Percentiles rank a stretch among this genome's conserved stretches.
These are phyloP conservation scores for Euphorbia pulcherrima DNA, from an alignment of 345 rosid genomes.

Conservation along the genomic window DNA sequence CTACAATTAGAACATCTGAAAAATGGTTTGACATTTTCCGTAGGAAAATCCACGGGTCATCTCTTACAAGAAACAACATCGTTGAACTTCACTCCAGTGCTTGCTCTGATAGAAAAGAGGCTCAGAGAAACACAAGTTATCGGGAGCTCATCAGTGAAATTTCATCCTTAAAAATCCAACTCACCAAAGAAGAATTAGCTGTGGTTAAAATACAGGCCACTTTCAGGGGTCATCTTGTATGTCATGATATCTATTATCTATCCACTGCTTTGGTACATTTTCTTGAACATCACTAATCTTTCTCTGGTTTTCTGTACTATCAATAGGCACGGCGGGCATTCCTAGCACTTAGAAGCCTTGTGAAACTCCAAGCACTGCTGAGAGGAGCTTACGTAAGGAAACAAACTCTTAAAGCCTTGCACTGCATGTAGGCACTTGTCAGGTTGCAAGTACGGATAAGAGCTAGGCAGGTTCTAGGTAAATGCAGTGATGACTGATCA, in stretches of 20 bases:
- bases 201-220: slow-evolving; percentile 70
- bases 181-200: slow-evolving; percentile 40
- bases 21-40: slow-evolving; percentile 65
- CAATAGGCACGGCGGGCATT: slow-evolving; percentile 69
- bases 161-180: slow-evolving; percentile 10
- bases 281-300: slow-evolving; percentile 1
- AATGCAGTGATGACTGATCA: too few species aligned
- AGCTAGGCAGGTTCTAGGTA: slow-evolving; percentile 58
- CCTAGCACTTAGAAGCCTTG: slow-evolving; percentile 71
- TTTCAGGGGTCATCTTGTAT: slow-evolving; percentile 86
- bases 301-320: background rate
- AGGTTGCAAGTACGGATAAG: slow-evolving; percentile 71
- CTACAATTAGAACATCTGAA: slow-evolving; percentile 27
- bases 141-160: background rate
- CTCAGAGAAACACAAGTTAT: background rate
- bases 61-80: slow-evolving; percentile 14
- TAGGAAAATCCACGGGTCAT: slow-evolving; percentile 28
- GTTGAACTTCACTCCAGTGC: slow-evolving; percentile 15
- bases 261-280: background rate
- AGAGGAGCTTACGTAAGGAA: slow-evolving; percentile 60
- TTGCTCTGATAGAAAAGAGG: slow-evolving; percentile 17
- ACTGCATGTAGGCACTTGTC: slow-evolving; percentile 72
- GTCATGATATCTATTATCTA: background rate
- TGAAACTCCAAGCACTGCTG: slow-evolving; percentile 73
- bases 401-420: slow-evolving; percentile 62